Percentiles rank a stretch among this genome's conserved stretches.
Evolutionary conservation across 2,329 filamentous ascomycete species (phyloP).

Genomic region (Scytalidium sp.): DNA sequence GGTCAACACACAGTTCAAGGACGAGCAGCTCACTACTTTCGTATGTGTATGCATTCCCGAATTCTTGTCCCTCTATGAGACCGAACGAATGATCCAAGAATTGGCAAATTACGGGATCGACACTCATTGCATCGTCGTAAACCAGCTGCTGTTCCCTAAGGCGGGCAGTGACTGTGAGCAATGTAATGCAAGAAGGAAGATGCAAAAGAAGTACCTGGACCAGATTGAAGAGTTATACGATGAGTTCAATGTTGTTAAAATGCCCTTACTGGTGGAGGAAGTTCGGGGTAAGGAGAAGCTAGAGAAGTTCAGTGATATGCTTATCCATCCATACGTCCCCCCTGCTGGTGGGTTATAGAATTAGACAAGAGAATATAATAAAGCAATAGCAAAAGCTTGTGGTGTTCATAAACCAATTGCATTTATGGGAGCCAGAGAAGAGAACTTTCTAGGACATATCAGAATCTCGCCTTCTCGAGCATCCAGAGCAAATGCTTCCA

Average conservation of each 20-base stretch:
- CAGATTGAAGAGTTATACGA: slow-evolving; percentile 99
- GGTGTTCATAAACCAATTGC: neutral
- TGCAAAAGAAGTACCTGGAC: slow-evolving; percentile 99
- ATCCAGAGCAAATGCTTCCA: slow-evolving; percentile 12
- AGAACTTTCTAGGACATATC: slow-evolving; percentile 6
- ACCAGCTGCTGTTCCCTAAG: slow-evolving; percentile 93
- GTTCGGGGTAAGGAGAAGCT: slow-evolving; percentile 92
- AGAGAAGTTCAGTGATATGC: slow-evolving; percentile 85
- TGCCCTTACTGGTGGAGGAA: slow-evolving; percentile 94
- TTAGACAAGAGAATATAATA: neutral
- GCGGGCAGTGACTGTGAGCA: slow-evolving; percentile 85
- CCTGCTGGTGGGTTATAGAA: slow-evolving; percentile 40
- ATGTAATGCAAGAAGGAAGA: slow-evolving; percentile 90
- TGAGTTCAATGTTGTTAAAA: slow-evolving; percentile 98
- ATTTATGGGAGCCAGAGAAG: neutral
- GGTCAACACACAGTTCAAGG: slow-evolving; percentile 98
- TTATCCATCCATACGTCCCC: slow-evolving; percentile 72
- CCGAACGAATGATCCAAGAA: slow-evolving; percentile 99
- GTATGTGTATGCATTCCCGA: slow-evolving; percentile 98
- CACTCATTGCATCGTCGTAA: slow-evolving; percentile 96
- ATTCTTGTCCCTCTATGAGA: slow-evolving; percentile 96
- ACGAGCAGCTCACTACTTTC: slow-evolving; percentile 91
- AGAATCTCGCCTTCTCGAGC: slow-evolving; percentile 24
- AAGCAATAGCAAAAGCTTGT: slow-evolving; percentile 5
- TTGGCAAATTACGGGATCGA: slow-evolving; percentile 90